phyloP scores from a whole-genome alignment of 495 filamentous ascomycete genomes.

The Aspergillus cavernicola region DNA sequence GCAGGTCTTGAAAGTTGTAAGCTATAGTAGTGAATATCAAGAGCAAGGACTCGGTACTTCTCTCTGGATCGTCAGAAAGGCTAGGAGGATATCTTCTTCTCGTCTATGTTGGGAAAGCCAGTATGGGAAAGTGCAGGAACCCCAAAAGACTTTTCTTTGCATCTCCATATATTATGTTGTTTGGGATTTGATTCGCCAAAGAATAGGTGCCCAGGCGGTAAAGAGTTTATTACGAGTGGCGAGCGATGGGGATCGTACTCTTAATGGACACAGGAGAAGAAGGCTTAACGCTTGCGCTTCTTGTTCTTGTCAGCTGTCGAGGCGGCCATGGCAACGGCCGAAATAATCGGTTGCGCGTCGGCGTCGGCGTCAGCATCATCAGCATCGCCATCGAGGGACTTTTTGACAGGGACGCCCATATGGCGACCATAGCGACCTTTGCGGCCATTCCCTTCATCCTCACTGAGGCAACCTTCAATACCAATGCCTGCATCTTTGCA shows the following conservation, averaged over 20 bases:
- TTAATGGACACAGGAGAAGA: not conserved
- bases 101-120: slow-evolving; percentile 12
- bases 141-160: not conserved
- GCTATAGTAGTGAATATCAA: slow-evolving; percentile 8
- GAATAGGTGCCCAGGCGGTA: not conserved
- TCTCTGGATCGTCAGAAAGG: not conserved
- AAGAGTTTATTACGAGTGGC: not conserved
- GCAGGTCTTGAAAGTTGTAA: not conserved
- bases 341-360: slow-evolving; percentile 31
- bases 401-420: slow-evolving; percentile 92
- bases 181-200: not conserved
- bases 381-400: slow-evolving; percentile 50
- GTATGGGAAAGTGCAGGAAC: not conserved
- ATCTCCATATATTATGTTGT: not conserved
- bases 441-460: slow-evolving; percentile 93
- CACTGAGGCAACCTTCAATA: slow-evolving; percentile 88
- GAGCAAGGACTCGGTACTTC: not conserved
- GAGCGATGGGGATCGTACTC: not conserved
- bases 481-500: slow-evolving; percentile 95
- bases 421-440: slow-evolving; percentile 95
- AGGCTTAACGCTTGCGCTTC: slow-evolving; percentile 64
- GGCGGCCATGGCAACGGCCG: slow-evolving; percentile 31
- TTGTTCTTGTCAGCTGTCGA: slow-evolving; percentile 57
- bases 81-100: slow-evolving; percentile 5
- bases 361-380: slow-evolving; percentile 19